Evolutionary conservation across 176 grass and related monocot species (phyloP).

Genomic region (Musa acuminata): DNA sequence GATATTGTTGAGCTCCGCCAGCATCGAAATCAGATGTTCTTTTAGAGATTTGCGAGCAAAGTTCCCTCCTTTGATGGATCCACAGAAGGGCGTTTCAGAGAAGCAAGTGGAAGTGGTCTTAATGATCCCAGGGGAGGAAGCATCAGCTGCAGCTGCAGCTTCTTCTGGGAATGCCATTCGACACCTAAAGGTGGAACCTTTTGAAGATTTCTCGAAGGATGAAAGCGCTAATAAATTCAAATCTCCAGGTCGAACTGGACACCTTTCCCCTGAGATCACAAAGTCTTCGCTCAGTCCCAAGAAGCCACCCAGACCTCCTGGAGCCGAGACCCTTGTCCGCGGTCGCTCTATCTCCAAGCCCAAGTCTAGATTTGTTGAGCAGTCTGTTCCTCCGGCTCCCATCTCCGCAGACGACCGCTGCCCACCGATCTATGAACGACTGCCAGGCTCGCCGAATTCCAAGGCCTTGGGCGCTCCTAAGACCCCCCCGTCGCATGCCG

Average conservation of each 20-base stretch:
- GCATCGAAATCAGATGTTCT: background rate
- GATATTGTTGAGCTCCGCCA: too few relatives aligned
- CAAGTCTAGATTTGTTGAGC: slow-evolving; percentile 14
- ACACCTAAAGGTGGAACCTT: slow-evolving; percentile 2
- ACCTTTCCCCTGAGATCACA: background rate
- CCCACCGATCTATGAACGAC: background rate
- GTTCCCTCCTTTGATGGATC: background rate
- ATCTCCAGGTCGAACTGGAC: background rate
- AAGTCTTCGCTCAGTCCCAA: background rate
- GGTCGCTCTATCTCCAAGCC: slow-evolving; percentile 7
- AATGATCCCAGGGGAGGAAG: slow-evolving; percentile 5
- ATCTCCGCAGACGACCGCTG: background rate
- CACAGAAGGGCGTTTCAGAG: background rate
- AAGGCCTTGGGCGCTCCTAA: background rate
- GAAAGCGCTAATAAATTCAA: background rate
- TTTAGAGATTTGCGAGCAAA: background rate
- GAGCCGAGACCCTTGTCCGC: background rate
- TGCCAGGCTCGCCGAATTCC: slow-evolving; percentile 1
- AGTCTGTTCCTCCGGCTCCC: background rate
- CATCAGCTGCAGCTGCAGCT: background rate
- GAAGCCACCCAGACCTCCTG: slow-evolving; percentile 12
- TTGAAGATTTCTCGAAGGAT: slow-evolving; percentile 5
- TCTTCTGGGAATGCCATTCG: background rate
- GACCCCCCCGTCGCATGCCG: slow-evolving; percentile 7
- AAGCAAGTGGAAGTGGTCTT: slow-evolving; percentile 6